A percentile compares a stretch with the other conserved stretches of the same genome.
These are phyloP conservation scores for Barnettozyma vustinii DNA, from an alignment of 805 yeast genomes.

Conservation along the genomic window DNA sequence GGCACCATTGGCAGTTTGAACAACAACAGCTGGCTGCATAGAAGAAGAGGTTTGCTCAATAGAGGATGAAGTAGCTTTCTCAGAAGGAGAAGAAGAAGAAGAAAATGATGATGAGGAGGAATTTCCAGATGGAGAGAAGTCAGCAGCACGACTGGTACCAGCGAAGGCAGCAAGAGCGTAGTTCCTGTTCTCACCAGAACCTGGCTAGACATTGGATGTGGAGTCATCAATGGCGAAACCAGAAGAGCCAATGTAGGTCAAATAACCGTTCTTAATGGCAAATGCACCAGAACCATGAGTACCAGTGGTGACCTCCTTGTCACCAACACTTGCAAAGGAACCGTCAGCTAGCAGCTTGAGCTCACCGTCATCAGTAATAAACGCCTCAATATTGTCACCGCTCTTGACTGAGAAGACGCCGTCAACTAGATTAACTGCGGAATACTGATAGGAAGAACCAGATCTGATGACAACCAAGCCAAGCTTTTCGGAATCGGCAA, in stretches of 20 bases:
- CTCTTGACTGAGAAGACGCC: slow-evolving; percentile 12
- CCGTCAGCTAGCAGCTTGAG: not conserved
- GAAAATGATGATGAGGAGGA: not conserved
- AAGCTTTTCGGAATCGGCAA: slow-evolving; percentile 34
- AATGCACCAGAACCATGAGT: slow-evolving; percentile 34
- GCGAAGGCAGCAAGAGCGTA: not conserved
- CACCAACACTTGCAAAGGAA: not conserved
- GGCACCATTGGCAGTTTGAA: not conserved
- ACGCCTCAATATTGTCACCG: not conserved
- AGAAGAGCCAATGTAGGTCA: slow-evolving; percentile 30
- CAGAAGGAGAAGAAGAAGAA: too few species aligned
- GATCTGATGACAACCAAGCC: slow-evolving; percentile 31
- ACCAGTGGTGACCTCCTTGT: slow-evolving; percentile 11
- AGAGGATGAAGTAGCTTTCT: not conserved
- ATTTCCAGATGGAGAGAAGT: not conserved
- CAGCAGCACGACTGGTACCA: not conserved
- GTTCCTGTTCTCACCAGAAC: not conserved
- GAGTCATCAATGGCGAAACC: slow-evolving; percentile 33
- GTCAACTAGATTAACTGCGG: slow-evolving; percentile 18
- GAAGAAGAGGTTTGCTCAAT: not conserved
- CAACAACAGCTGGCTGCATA: not conserved
- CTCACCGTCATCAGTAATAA: not conserved
- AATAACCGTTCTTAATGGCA: slow-evolving; percentile 32
- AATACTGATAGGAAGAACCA: slow-evolving; percentile 30
- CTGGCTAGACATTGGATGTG: slow-evolving; percentile 4